Base-by-base conservation (phyloP, 371 early-diverging fungal species). In the Sanchytrium tribonematis region DNA sequence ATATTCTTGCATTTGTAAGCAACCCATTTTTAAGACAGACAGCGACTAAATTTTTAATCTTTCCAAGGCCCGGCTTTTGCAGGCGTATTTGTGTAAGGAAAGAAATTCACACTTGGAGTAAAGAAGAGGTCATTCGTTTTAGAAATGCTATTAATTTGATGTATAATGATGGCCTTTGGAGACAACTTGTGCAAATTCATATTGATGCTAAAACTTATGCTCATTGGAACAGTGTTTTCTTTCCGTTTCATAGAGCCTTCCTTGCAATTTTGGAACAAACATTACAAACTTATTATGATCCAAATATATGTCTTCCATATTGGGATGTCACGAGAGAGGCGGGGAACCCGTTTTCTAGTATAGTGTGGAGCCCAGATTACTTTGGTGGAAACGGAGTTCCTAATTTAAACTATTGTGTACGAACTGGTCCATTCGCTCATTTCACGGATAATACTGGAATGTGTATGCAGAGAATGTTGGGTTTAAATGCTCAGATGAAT, bases 161-260 rank as follows among this genome's bases (percentile, higher is more conserved):
- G 5, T 5, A 5, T 48, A 22, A 48, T 5, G 22, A 48, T 48
- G 48, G 48, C 5, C 12, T 48, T 5, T 22, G 5, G 22, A 48
- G 22, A 12, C 5, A 5, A 22, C 48, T 48, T 5, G 48, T 48
- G 48, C 5, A 48, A 12, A 12, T 5, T 5, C 48, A 48, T 48
- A 22, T 48, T 48, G 48, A 22, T 48, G 48, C 22, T 12, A 12
- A 22, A 22, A 48, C 48, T 48, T 48, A 48, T 22, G 48, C 48
- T 48, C 48, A 48, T 48, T 48, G 5, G 5, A 48, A 5, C 48
- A 48, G 48, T 48, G 5, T 68, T 32, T 78, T 78, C 71, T 68
- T 78, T 28, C 76, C 79, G 2, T 77, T 75, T 75, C 79, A 79
- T 68, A 70, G 79, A 29, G 31, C 69, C 30, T 73, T 77, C 31